Base-by-base conservation (phyloP, 768 basidiomycete species). In the Pulveroboletus sp. region DNA sequence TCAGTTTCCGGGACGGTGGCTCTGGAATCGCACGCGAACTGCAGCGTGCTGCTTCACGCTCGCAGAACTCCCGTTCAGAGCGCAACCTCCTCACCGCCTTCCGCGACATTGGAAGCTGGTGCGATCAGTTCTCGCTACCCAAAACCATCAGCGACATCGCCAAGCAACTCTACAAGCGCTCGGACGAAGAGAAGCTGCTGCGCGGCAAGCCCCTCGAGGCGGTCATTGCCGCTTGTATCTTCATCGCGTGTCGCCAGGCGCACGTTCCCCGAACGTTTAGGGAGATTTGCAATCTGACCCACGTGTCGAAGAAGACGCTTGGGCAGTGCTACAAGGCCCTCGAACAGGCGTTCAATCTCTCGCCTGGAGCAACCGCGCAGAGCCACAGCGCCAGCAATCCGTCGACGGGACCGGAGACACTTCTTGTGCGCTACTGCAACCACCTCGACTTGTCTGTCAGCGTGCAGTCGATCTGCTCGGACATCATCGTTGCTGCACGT, bases 171-270 rank as follows among this genome's bases (percentile, higher is more conserved):
- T 98, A 94, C 77, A 96, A 95, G 71, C 89, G 94, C 38, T 90
- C 91, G 17, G 93, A 96, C 68, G 95, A 97, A 69, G 93, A 95
- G 68, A 92, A 93, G 65, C 77, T 94, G 20, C 76, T 95, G 4
- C 86, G 89, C 40, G 92, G 92, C 29, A 97, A 97, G 68, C 87
- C 88, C 2, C 78, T 91, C 56, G 88, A 93, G 50, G 93, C 93
- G 6, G 85, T 96, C 63, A 92, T 96, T 54, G 95, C 95, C 24
- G 94, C 95, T 1, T 97, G 95, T 71, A 94, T 98, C 63, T 96
- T 98, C 68, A 94, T 97, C 60, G 95, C 94, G 0, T 96, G 93
- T 67, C 80, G 95, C 31, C 90, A 94, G 68, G 93, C 89, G 8
- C 88, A 93, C 59, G 93, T 95, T n/a, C 90, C 91, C 0, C 79